phyloP scores from a whole-genome alignment of 306 rosid genomes.

The Inga oerstediana region DNA sequence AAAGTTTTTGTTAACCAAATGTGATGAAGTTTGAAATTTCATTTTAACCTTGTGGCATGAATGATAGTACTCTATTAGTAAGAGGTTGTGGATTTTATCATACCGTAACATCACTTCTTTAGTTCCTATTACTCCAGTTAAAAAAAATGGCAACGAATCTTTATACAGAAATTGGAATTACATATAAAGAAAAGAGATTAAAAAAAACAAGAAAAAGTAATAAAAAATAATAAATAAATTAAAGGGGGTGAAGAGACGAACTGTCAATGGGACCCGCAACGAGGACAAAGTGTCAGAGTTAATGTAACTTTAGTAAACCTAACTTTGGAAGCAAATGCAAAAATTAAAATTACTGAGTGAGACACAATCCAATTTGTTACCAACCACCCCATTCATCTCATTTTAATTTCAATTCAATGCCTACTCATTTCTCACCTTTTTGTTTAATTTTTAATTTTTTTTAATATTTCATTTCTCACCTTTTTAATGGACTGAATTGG shows the following conservation, averaged over 20 bases:
- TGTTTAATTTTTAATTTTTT: not conserved
- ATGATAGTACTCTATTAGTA: too few relatives aligned
- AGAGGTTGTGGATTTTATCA: too few relatives aligned
- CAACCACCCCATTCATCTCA: not conserved
- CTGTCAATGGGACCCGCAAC: constrained; percentile 49
- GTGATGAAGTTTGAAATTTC: not conserved
- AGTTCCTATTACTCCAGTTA: too few relatives aligned
- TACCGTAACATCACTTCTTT: too few relatives aligned
- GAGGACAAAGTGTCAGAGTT: constrained; percentile 42
- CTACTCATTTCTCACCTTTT: not conserved
- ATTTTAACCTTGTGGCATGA: too few relatives aligned
- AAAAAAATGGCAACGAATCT: too few relatives aligned
- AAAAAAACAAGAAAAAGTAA: not conserved
- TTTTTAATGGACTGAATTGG: constrained; percentile 8
- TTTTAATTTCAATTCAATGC: not conserved
- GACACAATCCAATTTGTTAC: not conserved
- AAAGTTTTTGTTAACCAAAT: too few relatives aligned
- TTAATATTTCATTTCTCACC: not conserved
- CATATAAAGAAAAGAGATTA: not conserved
- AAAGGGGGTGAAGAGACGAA: constrained; percentile 39
- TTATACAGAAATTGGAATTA: too few relatives aligned
- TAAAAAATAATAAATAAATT: not conserved
- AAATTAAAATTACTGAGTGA: constrained; percentile 21
- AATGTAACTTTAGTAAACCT: constrained; percentile 58
- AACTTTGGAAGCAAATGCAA: constrained; percentile 50